Percentiles rank a stretch among this genome's conserved stretches.
Evolutionary conservation across 257 asterid genomes (phyloP).

Genomic region (Mitragyna speciosa): DNA sequence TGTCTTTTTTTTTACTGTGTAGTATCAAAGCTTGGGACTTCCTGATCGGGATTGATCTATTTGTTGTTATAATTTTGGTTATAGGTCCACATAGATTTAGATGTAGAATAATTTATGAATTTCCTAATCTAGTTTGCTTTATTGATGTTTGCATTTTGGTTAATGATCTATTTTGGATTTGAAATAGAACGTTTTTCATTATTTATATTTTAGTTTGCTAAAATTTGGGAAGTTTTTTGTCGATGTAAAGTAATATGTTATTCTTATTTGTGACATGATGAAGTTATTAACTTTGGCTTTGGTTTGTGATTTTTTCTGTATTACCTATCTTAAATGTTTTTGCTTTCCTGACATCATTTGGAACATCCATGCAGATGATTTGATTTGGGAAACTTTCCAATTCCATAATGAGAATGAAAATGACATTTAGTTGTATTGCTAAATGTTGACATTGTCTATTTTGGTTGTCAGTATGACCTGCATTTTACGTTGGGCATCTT

Average conservation of each 20-base stretch:
- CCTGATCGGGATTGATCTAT: too few species aligned
- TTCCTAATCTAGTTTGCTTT: too few species aligned
- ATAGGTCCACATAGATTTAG: too few species aligned
- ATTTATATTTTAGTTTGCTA: background rate
- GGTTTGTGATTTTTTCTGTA: background rate
- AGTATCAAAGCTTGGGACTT: too few species aligned
- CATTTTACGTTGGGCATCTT: slow-evolving; percentile 88
- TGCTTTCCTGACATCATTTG: background rate
- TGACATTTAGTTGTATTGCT: background rate
- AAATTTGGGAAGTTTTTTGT: background rate
- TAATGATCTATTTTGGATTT: too few species aligned
- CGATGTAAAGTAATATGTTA: background rate
- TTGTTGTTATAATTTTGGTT: too few species aligned
- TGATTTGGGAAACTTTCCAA: background rate
- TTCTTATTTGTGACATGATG: background rate
- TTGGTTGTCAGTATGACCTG: slow-evolving; percentile 62
- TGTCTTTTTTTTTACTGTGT: too few species aligned
- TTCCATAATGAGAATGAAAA: background rate
- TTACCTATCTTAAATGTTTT: background rate
- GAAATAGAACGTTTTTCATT: too few species aligned
- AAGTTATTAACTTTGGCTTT: background rate
- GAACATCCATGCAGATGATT: too few species aligned
- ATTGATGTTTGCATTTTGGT: too few species aligned
- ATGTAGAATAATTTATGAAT: too few species aligned
- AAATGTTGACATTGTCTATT: background rate